phyloP scores from a whole-genome alignment of 225 moss, liverwort and hornwort species.

The Thuidium tamariscinum region DNA sequence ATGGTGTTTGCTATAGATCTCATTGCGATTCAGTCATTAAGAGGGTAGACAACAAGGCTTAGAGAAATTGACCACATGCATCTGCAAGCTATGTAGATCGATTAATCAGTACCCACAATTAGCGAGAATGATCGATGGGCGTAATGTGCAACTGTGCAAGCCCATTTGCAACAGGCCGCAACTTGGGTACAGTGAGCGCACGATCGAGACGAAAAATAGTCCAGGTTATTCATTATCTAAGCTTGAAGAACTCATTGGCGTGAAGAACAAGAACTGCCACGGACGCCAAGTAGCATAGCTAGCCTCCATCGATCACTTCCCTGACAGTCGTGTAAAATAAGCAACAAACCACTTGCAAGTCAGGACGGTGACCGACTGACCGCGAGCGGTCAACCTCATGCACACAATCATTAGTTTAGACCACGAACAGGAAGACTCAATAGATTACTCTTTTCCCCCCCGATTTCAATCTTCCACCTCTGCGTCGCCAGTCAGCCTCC shows the following conservation, averaged over 20 bases:
- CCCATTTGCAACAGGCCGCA: not conserved
- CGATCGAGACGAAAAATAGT: not conserved
- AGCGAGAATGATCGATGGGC: not conserved
- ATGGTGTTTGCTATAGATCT: not conserved
- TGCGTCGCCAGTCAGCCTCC: not conserved
- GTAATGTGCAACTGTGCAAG: not conserved
- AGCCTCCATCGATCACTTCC: not conserved
- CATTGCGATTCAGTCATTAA: not conserved
- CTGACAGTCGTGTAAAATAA: not conserved
- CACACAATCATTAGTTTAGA: not conserved
- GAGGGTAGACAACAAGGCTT: not conserved
- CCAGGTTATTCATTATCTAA: not conserved
- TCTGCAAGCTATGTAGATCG: not conserved
- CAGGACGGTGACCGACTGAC: not conserved
- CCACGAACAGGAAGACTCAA: not conserved
- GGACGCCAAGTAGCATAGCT: not conserved
- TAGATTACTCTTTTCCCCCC: not conserved
- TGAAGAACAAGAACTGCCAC: not conserved
- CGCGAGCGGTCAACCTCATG: not conserved
- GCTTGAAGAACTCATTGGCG: not conserved
- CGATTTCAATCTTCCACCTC: no score
- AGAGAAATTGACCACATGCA: not conserved
- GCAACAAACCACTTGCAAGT: not conserved
- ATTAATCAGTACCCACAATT: not conserved
- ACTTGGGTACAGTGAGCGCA: not conserved